Evolutionary conservation across 495 filamentous ascomycete species (phyloP), one percentile per base, ranked within the genome.

Genomic region (Platismatia glauca): DNA sequence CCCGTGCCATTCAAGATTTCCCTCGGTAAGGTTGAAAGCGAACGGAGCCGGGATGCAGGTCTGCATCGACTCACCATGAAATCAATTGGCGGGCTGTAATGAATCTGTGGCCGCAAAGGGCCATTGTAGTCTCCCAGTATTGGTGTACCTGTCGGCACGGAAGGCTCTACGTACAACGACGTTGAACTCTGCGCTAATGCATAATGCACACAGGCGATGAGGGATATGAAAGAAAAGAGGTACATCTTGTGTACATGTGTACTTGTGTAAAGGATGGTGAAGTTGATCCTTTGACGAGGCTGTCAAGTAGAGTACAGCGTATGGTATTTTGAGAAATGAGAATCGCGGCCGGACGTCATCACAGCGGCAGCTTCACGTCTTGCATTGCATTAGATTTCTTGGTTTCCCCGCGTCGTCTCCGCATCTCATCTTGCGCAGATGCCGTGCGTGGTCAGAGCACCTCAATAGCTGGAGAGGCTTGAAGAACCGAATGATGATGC

Each of bases 31-130:
- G 2, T 58, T 50, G 12, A 33, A 24, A n/a, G 27, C 33, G 27
- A 4, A 16, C 6, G 39, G 22, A 16, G 18, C 43, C 56, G 22
- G 31, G 5, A 4, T 8, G n/a, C 34, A 20, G 12, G 48, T 4
- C 22, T 20, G 11, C 11, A 46, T 24, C 9, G n/a, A 41, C 61
- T 43, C 24, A 68, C 66, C 77, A 85, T 84, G 68, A 82, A 85
- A 59, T 76, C 70, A 29, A 67, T 64, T 4, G 74, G 73, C 0
- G 82, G 82, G 16, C 77, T 78, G 71, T 77, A 86, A 69, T 86
- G 82, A 67, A 80, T 66, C 66, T 78, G 76, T 27, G 79, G 78
- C 55, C 82, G 76, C 62, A 77, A 74, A 31, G 70, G 66, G 27
- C 79, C 75, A 16, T 58, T 69, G 64, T 82, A 84, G 68, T 71